Evolutionary conservation across 139 green algal species (phyloP), one percentile per base, ranked within the genome.

Genomic region (Coccomyxa sp.): DNA sequence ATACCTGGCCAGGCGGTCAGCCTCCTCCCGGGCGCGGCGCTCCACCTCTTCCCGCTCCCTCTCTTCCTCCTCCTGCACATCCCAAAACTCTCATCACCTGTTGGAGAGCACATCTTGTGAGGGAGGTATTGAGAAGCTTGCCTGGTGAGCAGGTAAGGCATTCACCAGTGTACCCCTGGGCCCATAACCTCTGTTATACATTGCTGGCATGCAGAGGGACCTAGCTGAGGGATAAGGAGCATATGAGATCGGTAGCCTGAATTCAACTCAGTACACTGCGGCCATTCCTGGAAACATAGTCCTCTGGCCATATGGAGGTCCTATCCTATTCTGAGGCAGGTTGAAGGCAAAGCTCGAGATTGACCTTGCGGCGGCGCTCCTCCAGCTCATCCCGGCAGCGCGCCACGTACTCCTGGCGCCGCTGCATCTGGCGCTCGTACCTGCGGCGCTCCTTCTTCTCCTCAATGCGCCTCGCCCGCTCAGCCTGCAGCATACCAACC

Each of bases 341-440:
- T 64, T 58, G 50, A 1, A 6, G 22, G 5, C 50, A 64, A 22
- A 22, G 50, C 50, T 31, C 22, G 29, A 6, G n/a, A 10, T 36
- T 40, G n/a, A 84, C 81, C 81, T 84, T 68, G 55, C 70, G 54
- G n/a, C 75, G 55, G 50, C 44, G 55, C 50, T 89, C 77, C 72
- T 93, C 86, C 37, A 95, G 81, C 77, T 91, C 55, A 73, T 91
- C 12, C 1, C 88, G 86, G 77, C 91, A 91, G 16, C 89, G 87
- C 34, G 84, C 80, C 54, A 96, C 90, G 75, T 92, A 98, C 77
- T 93, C 93, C 68, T 88, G 86, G 38, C 89, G 88, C 36, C 94
- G 90, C 27, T 80, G 73, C 14, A 93, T 74, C 76, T 95, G 86
- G n/a, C 92, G 88, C 85, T 97, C 90, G 37, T 64, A 38, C 39